Evolutionary conservation across 2,329 filamentous ascomycete species (phyloP).

Genomic region (Ascochyta koolunga): DNA sequence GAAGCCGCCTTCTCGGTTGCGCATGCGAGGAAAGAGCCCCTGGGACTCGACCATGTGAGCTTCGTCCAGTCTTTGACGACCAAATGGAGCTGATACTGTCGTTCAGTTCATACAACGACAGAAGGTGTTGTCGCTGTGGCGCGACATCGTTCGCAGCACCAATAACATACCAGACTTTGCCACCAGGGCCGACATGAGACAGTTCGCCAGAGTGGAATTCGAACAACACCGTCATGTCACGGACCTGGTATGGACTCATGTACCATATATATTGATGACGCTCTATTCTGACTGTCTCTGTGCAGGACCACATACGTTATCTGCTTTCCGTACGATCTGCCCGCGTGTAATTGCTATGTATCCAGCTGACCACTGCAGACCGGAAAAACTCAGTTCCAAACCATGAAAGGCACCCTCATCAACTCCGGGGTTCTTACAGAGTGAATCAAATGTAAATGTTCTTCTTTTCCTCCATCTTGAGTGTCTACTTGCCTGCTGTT

Average conservation of each 20-base stretch:
- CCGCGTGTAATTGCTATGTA: background rate
- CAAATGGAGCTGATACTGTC: background rate
- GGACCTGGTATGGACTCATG: constrained; percentile 50
- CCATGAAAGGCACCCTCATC: constrained; percentile 50
- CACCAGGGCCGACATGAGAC: constrained; percentile 51
- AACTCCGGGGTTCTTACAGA: constrained; percentile 40
- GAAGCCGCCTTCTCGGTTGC: constrained; percentile 37
- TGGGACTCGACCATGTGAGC: constrained; percentile 43
- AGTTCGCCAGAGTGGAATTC: constrained; percentile 58
- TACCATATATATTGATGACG: background rate
- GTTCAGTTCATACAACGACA: constrained; percentile 57
- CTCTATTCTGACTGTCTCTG: constrained; percentile 6
- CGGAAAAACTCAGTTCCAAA: constrained; percentile 58
- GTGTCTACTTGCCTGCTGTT: background rate
- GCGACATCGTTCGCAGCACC: constrained; percentile 54
- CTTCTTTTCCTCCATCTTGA: constrained; percentile 4
- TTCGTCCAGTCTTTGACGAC: background rate
- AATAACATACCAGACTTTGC: constrained; percentile 38
- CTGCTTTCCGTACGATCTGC: constrained; percentile 50
- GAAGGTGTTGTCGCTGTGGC: constrained; percentile 55
- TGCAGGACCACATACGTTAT: constrained; percentile 55
- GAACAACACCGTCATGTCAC: constrained; percentile 54
- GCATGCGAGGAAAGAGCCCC: constrained; percentile 37
- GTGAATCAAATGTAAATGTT: constrained; percentile 15
- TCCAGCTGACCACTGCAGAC: constrained; percentile 35